Conservation (phyloP, 2,329 filamentous ascomycete genomes). For the Colletotrichum melonis region DNA sequence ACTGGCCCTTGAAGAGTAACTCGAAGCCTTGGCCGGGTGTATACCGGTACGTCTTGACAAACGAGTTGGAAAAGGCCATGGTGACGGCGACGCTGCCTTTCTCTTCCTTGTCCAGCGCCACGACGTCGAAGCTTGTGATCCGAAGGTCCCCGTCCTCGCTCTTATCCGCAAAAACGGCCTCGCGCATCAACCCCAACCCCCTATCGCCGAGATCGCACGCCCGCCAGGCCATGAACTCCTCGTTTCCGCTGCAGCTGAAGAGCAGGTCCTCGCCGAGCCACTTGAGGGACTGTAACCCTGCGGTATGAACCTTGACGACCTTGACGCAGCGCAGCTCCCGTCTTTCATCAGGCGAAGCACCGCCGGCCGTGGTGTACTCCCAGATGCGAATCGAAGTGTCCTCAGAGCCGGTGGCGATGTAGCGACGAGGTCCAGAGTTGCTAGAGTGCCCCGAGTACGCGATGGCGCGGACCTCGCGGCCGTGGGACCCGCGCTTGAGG, state of each 20-base stretch:
- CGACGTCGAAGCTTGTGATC: constrained; percentile 82
- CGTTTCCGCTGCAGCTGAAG: constrained; percentile 87
- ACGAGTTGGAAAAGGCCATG: constrained; percentile 87
- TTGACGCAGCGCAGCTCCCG: constrained; percentile 60
- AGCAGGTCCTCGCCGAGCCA: constrained; percentile 76
- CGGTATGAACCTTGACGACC: constrained; percentile 80
- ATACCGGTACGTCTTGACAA: constrained; percentile 71
- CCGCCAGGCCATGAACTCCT: constrained; percentile 91
- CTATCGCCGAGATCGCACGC: constrained; percentile 64
- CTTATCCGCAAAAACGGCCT: constrained; percentile 64
- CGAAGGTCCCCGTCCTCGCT: constrained; percentile 74
- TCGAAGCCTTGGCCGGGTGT: constrained; percentile 53
- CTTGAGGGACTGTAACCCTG: constrained; percentile 83
- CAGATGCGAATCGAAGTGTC: constrained; percentile 82
- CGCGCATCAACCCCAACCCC: constrained; percentile 67
- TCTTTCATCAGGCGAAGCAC: constrained; percentile 35
- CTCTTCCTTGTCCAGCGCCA: constrained; percentile 28
- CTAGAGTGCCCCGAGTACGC: constrained; percentile 46
- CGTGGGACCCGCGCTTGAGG: constrained; percentile 81
- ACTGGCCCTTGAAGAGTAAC: constrained; percentile 65
- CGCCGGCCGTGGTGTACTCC: constrained; percentile 48
- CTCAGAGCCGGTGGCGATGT: constrained; percentile 77
- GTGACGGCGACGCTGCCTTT: constrained; percentile 66
- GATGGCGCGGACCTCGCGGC: constrained; percentile 79
- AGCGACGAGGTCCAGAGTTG: constrained; percentile 39